Percentiles rank a stretch among this genome's conserved stretches.
Conservation (phyloP, 768 basidiomycete genomes). For the Hydnum rufescens region DNA sequence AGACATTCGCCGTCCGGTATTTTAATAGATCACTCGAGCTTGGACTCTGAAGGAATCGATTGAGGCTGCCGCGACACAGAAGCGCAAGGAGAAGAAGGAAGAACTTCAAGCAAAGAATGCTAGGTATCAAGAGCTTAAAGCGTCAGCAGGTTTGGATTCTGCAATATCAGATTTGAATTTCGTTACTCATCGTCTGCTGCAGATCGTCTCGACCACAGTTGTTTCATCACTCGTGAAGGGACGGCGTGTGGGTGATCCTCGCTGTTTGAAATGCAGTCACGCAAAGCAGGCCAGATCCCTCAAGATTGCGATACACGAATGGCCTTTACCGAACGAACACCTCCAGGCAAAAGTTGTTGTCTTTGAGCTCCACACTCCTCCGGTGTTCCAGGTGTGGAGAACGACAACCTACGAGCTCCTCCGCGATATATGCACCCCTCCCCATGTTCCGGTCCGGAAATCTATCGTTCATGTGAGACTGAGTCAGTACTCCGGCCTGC, state of each 20-base stretch:
- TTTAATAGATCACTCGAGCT: slow-evolving; percentile 13
- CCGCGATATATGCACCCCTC: slow-evolving; percentile 3
- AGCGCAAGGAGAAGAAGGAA: background rate
- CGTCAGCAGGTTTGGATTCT: background rate
- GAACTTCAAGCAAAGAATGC: background rate
- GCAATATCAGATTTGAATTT: background rate
- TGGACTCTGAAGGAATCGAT: background rate
- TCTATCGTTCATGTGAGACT: background rate
- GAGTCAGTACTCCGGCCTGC: background rate
- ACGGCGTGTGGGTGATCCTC: slow-evolving; percentile 4
- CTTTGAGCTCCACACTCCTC: slow-evolving; percentile 3
- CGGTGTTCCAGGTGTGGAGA: slow-evolving; percentile 1
- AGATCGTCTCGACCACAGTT: background rate
- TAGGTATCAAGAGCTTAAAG: background rate
- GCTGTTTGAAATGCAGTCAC: slow-evolving; percentile 18
- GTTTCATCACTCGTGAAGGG: background rate
- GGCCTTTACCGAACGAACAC: slow-evolving; percentile 24
- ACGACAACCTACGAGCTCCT: slow-evolving; percentile 1
- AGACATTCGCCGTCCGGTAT: slow-evolving; percentile 16
- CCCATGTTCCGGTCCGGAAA: background rate
- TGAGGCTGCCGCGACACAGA: background rate
- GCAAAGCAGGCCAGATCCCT: slow-evolving; percentile 10
- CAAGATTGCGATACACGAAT: slow-evolving; percentile 24
- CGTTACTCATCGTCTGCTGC: background rate
- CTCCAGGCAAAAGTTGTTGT: slow-evolving; percentile 12